These are phyloP conservation scores for Pichia heedii DNA, from an alignment of 805 yeast species.

Conservation along the genomic window DNA sequence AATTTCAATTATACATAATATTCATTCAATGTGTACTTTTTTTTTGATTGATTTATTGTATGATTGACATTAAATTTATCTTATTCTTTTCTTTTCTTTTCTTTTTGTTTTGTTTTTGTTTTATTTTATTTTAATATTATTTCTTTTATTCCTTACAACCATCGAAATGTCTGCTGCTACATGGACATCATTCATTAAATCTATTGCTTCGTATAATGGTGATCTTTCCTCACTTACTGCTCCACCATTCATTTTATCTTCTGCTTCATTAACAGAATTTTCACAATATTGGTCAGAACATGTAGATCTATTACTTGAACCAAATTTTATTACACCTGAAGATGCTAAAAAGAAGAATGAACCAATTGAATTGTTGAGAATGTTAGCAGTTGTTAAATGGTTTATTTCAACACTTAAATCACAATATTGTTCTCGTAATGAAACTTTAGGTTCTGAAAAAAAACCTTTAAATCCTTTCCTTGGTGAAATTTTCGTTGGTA, in stretches of 20 bases:
- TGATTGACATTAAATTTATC: no score
- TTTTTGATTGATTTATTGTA: no score
- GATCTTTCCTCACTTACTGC: constrained; percentile 92
- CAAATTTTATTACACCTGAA: constrained; percentile 36
- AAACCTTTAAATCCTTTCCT: constrained; percentile 94
- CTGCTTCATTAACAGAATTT: constrained; percentile 82
- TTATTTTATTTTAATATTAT: no score
- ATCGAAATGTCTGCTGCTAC: constrained; percentile 31
- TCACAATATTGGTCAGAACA: constrained; percentile 96
- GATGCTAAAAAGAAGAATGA: constrained; percentile 26
- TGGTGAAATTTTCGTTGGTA: constrained; percentile 90
- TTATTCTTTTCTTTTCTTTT: no score
- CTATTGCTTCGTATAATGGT: constrained; percentile 87
- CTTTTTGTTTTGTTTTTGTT: background rate
- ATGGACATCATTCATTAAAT: constrained; percentile 90
- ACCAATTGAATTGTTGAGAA: constrained; percentile 50
- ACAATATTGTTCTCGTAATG: constrained; percentile 89
- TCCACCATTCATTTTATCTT: constrained; percentile 92
- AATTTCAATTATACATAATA: no score
- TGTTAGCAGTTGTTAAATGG: constrained; percentile 82
- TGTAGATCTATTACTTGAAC: constrained; percentile 72
- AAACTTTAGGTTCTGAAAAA: constrained; percentile 90
- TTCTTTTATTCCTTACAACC: background rate
- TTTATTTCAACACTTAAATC: constrained; percentile 85
- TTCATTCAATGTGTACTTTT: no score